Evolutionary conservation across 2,329 filamentous ascomycete species (phyloP).

Genomic region (Trichoderma simmonsii): DNA sequence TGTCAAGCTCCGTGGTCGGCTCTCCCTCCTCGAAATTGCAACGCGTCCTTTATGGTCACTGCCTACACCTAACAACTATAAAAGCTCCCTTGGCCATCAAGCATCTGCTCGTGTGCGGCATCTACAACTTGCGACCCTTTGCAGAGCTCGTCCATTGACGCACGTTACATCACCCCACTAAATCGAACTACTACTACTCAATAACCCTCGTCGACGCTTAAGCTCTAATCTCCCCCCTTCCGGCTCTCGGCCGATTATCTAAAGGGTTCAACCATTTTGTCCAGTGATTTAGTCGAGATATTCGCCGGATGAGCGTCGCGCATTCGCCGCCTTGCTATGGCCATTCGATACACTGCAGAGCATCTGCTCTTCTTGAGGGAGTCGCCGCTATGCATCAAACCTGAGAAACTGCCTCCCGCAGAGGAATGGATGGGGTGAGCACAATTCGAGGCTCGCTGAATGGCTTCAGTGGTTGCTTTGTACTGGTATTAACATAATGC

Average conservation of each 20-base stretch:
- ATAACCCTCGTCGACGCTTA: neutral
- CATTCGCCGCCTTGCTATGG: constrained; percentile 41
- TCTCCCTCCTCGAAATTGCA: constrained; percentile 1
- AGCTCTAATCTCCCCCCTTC: neutral
- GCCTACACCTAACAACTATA: neutral
- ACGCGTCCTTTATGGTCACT: constrained; percentile 11
- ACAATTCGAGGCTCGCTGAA: constrained; percentile 32
- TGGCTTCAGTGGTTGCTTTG: neutral
- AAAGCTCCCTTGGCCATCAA: neutral
- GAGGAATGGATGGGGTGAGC: constrained; percentile 99
- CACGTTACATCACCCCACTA: neutral
- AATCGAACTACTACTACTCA: neutral
- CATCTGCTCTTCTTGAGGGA: constrained; percentile 71
- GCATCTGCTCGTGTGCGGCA: neutral
- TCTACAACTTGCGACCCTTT: neutral
- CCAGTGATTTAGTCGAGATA: constrained; percentile 20
- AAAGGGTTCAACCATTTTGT: neutral
- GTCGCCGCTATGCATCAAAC: constrained; percentile 81
- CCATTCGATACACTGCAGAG: constrained; percentile 70
- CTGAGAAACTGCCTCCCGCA: constrained; percentile 71
- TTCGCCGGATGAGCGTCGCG: constrained; percentile 39
- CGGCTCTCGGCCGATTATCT: neutral
- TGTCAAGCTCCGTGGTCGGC: constrained; percentile 10
- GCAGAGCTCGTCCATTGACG: constrained; percentile 7
- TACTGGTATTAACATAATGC: neutral